These are phyloP conservation scores for Pyrenula aspistea DNA, from an alignment of 495 filamentous ascomycete species.

Conservation along the genomic window DNA sequence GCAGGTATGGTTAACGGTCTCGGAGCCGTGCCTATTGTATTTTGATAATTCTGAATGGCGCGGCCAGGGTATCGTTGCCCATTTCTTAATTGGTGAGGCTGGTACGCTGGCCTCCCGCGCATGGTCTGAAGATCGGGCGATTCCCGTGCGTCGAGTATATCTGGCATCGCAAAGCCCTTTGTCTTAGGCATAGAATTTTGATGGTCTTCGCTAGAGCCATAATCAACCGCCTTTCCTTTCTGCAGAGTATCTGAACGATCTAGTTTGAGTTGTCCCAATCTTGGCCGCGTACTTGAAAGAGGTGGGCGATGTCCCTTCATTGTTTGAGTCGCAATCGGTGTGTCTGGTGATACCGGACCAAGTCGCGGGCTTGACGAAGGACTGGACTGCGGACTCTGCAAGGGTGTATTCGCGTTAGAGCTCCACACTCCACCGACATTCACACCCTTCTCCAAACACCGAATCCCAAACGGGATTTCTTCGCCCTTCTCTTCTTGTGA, in stretches of 20 bases:
- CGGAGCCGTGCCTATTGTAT: no score
- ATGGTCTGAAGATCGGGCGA: neutral
- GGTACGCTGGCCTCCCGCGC: neutral
- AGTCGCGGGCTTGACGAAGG: slow-evolving; percentile 9
- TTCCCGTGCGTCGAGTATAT: neutral
- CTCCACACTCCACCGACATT: slow-evolving; percentile 86
- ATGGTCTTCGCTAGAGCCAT: neutral
- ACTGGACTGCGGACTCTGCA: slow-evolving; percentile 13
- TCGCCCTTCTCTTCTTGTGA: slow-evolving; percentile 25
- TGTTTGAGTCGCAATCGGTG: slow-evolving; percentile 3
- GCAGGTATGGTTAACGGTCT: neutral
- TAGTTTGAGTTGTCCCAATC: neutral
- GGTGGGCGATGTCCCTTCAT: slow-evolving; percentile 3
- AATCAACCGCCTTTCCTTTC: neutral
- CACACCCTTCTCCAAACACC: slow-evolving; percentile 76
- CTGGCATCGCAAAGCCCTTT: neutral
- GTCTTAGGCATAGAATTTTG: neutral
- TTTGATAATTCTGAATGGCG: no score
- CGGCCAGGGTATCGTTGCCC: neutral
- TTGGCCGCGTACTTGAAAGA: slow-evolving; percentile 2
- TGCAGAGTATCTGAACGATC: neutral
- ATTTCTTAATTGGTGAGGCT: neutral
- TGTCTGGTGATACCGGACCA: slow-evolving; percentile 2
- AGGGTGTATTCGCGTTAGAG: slow-evolving; percentile 45
- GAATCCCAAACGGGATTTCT: slow-evolving; percentile 78